Evolutionary conservation across 2,329 filamentous ascomycete species (phyloP).

Genomic region (Claviceps lovelessii): DNA sequence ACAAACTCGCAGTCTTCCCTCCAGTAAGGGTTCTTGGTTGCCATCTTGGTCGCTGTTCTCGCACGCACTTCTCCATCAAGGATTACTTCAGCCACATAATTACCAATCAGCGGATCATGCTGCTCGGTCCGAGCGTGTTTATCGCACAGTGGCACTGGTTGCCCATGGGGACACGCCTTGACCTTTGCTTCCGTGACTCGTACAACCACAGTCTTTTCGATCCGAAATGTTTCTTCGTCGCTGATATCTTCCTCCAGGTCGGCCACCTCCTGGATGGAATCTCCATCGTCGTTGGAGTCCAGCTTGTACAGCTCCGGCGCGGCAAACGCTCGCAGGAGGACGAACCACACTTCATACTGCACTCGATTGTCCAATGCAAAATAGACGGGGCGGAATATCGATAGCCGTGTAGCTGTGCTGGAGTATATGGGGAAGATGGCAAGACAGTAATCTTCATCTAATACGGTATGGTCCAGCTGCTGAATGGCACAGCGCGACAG

Average conservation of each 20-base stretch:
- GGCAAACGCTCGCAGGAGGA: conserved; percentile 77
- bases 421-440: conserved; percentile 92
- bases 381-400: conserved; percentile 76
- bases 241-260: conserved; percentile 23
- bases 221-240: conserved; percentile 39
- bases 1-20: conserved; percentile 65
- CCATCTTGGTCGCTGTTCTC: conserved; percentile 56
- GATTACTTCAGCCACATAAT: conserved; percentile 67
- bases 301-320: conserved; percentile 77
- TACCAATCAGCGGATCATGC: conserved; percentile 39
- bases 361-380: conserved; percentile 74
- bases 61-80: conserved; percentile 68
- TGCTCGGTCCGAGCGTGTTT: conserved; percentile 11
- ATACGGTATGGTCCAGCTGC: conserved; percentile 72
- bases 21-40: conserved; percentile 67
- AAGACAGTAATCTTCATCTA: conserved; percentile 88
- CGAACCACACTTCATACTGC: conserved; percentile 96
- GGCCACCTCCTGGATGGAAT: conserved; percentile 28
- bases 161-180: conserved; percentile 21
- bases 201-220: conserved; percentile 46
- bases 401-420: conserved; percentile 54
- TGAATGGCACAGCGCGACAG: conserved; percentile 84
- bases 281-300: conserved; percentile 28
- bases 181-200: conserved; percentile 50
- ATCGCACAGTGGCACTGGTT: conserved; percentile 12